phyloP scores from a whole-genome alignment of 2,329 filamentous ascomycete genomes.

The Cytospora piceicola region DNA sequence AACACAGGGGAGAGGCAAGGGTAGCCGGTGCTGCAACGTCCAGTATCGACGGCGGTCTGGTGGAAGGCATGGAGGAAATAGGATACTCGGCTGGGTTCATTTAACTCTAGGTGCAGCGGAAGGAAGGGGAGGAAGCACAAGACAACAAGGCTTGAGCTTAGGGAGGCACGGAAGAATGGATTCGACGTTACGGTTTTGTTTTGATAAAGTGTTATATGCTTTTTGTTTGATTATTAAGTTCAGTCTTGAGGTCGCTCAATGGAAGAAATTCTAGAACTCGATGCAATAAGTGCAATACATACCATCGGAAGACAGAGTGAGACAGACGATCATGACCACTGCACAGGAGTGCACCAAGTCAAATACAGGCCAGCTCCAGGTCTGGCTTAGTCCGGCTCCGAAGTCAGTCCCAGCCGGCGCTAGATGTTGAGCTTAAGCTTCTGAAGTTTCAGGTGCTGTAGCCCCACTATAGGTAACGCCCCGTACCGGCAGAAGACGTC shows the following conservation, averaged over 20 bases:
- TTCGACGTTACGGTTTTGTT: background rate
- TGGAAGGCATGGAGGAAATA: background rate
- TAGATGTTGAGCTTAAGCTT: too few species aligned
- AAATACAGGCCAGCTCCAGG: too few species aligned
- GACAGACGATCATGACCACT: too few species aligned
- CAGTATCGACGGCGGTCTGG: background rate
- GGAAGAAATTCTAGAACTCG: background rate
- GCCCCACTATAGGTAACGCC: too few species aligned
- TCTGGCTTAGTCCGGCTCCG: too few species aligned
- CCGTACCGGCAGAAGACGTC: background rate
- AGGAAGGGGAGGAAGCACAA: background rate
- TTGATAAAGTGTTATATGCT: background rate
- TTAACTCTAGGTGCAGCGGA: background rate
- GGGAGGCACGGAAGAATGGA: background rate
- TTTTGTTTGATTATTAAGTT: background rate
- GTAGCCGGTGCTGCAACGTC: background rate
- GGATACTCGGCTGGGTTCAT: background rate
- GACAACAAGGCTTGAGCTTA: background rate
- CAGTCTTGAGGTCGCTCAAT: background rate
- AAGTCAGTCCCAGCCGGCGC: too few species aligned
- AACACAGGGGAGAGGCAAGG: background rate
- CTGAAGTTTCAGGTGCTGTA: background rate
- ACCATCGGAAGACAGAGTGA: too few species aligned
- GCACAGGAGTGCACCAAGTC: too few species aligned
- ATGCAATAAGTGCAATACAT: too few species aligned